Evolutionary conservation across 768 basidiomycete genomes (phyloP), one percentile per base, ranked within the genome.

Genomic region (Leccinum rimulosum): DNA sequence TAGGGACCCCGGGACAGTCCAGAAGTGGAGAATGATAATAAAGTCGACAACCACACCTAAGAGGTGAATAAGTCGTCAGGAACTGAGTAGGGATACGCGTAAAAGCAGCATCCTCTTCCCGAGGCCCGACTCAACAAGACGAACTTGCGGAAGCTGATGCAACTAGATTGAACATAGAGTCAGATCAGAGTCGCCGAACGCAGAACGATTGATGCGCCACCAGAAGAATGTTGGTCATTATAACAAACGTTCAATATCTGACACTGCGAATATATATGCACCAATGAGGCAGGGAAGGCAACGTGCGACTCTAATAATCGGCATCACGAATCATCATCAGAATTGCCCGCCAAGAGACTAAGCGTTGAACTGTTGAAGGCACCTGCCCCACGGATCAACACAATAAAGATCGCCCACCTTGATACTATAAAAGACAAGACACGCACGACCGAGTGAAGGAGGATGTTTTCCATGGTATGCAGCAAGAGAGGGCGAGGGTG

Each of bases 381-480:
- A 35, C 72, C 72, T 73, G 49, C 49, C 27, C 36, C 50, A 15
- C 15, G 6, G 9, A 47, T 49, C 17, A 31, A 22, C 33, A 40
- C 4, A 4, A 8, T 58, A 1, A 66, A 27, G 33, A 52, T 17
- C 0, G 17, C 43, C 40, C 43, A 45, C 43, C 43, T 45, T 45
- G 10, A 12, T 45, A 45, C 10, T 43, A 19, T 10, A 45, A 19
- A 19, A 19, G 43, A 19, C 43, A 45, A 19, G 43, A 45, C 11
- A 67, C 78, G 64, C 50, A 79, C 77, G 75, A 56, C 74, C 78
- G 7, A 67, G 68, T 4, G 69, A 66, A 31, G 67, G 59, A 17
- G 69, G 66, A 55, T 79, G 77, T 55, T 67, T 73, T 30, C 77
- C 77, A 14, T 75, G 65, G 52, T 77, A 78, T 4, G 77, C 73